Percentiles rank a stretch among this genome's conserved stretches.
Conservation (phyloP, 164 flowering plant species). For the Umbellularia californica region DNA sequence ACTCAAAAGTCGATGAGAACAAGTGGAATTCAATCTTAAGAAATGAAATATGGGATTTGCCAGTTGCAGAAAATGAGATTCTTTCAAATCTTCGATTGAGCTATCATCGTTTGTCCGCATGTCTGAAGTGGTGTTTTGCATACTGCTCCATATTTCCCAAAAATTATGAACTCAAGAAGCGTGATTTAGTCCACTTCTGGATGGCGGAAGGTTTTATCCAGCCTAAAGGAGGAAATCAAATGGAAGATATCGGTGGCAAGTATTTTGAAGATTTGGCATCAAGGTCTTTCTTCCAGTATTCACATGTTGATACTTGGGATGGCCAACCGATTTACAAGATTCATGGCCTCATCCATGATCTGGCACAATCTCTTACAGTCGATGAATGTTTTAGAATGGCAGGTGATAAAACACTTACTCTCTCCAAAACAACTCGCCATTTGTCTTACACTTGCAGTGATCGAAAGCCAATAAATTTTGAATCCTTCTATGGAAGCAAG, state of each 20-base stretch:
- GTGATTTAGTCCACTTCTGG: background rate
- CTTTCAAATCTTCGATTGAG: background rate
- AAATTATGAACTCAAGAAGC: background rate
- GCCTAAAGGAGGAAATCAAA: background rate
- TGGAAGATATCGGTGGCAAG: background rate
- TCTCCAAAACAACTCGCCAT: constrained; percentile 1
- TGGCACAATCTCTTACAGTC: background rate
- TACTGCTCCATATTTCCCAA: constrained; percentile 11
- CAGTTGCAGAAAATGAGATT: background rate
- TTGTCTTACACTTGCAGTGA: background rate
- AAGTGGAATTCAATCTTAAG: constrained; percentile 5
- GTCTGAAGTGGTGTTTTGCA: constrained; percentile 3
- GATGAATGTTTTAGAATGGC: background rate
- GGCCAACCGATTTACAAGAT: constrained; percentile 1
- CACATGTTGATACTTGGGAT: background rate
- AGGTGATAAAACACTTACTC: background rate
- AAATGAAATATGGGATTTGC: background rate
- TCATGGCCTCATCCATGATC: constrained; percentile 7
- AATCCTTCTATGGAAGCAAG: background rate
- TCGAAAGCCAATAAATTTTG: background rate
- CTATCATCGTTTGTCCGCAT: constrained; percentile 3
- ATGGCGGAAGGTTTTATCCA: constrained; percentile 7
- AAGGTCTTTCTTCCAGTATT: background rate
- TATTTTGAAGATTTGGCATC: background rate
- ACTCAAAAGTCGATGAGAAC: background rate